Base-by-base conservation (phyloP, 148 eudicot species). In the Pharnaceum exiguum region DNA sequence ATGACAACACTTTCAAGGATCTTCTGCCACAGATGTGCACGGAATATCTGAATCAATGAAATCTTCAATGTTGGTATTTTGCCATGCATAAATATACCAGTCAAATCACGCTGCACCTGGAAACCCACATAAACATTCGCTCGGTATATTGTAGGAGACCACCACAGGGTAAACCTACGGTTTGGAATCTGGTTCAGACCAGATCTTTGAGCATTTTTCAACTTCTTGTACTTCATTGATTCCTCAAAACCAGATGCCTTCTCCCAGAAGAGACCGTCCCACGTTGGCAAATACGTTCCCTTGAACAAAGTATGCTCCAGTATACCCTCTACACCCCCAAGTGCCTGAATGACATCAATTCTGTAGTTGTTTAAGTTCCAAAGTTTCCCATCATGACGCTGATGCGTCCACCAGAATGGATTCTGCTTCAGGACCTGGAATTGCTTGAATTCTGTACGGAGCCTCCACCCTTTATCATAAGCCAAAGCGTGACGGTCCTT, bases 181-280 rank as follows among this genome's bases (percentile, higher is more conserved):
- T 94, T 94, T 3, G 99, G 99, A 64, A 93, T 93, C 70, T 93
- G 99, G 56, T 93, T 93, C 57, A 93, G 82, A 51, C 99, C 99
- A 53, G 99, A 93, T 82, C 99, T 76, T 66, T 93, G 99, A 12
- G 99, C 99, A 77, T 93, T 93, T 0, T 96, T 93, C 72, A 93
- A 67, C 70, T 93, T 93, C 69, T 93, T 93, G 40, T 93, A 93
- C 76, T 93, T 93, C 99, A 93, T 93, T 29, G 99, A 93, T 81
- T 93, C 99, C 85, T 93, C 99, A 65, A 93, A 93, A 63, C 99
- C 99, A 40, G 99, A 93, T 64, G 99, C 99, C 68, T 93, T 93
- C 75, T 93, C 99, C 99, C 99, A 93, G 69, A 93, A 93, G 52
- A 93, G 96, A 81, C 99, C 99, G 75, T 93, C 99, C 99, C 99